phyloP scores from a whole-genome alignment of 2,329 filamentous ascomycete genomes.

The Colletotrichum siamense region DNA sequence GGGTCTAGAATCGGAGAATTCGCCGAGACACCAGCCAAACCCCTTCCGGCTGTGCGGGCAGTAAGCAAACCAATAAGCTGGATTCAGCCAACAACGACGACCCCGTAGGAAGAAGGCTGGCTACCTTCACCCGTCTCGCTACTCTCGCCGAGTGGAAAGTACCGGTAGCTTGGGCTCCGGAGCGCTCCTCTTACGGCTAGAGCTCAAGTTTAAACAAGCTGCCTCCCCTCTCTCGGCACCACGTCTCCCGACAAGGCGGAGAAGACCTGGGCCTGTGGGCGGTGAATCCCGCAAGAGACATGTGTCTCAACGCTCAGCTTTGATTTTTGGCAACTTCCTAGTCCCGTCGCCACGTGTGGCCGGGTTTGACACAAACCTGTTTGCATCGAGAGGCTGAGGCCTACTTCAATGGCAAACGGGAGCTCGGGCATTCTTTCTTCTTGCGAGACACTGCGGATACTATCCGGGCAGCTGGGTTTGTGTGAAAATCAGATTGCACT shows the following conservation, averaged over 20 bases:
- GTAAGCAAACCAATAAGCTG: background rate
- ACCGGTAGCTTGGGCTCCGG: background rate
- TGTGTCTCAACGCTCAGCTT: background rate
- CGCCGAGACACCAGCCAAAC: conserved; percentile 3
- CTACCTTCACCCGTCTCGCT: background rate
- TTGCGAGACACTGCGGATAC: background rate
- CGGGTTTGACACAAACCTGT: background rate
- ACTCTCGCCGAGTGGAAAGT: background rate
- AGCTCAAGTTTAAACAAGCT: background rate
- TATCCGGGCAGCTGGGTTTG: background rate
- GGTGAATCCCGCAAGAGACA: background rate
- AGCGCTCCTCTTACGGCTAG: background rate
- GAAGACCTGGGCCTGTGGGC: background rate
- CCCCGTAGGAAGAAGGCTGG: background rate
- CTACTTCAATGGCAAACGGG: background rate
- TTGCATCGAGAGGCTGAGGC: background rate
- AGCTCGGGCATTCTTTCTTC: background rate
- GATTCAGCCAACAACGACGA: background rate
- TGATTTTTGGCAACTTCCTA: background rate
- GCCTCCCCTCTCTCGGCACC: background rate
- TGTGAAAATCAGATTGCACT: background rate
- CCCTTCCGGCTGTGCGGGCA: background rate
- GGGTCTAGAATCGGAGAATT: background rate
- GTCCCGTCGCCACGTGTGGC: background rate
- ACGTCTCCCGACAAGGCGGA: background rate